Evolutionary conservation across 2,329 filamentous ascomycete genomes (phyloP), one percentile per base, ranked within the genome.

Genomic region (Zopfia rhizophila): DNA sequence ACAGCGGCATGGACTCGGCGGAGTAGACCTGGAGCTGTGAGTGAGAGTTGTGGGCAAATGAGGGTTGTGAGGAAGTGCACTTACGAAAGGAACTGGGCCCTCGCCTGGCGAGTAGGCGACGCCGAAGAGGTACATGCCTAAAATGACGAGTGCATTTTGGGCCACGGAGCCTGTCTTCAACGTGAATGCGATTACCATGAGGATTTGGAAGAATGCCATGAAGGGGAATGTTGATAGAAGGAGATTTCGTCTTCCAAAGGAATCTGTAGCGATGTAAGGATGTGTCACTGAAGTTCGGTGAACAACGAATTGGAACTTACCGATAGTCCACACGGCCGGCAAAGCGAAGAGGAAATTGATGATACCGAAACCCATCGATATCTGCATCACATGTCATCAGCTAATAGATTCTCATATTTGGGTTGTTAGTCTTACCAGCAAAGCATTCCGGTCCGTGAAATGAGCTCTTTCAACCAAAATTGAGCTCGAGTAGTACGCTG

Each of bases 131-230:
- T 57, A 57, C 54, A 57, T 57, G 22, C 51, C 54, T 2, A 57
- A 13, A 16, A 57, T 53, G 7, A 58, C 52, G 13, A 58, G 46
- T 12, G 48, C 35, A 12, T 59, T 55, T 13, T 56, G 66, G 4
- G 59, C 63, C 53, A 14, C 55, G 41, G 37, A 33, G 37, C 64
- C 61, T 49, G 60, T 59, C 17, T 54, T 54, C 21, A 55, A 68
- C 60, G 70, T 68, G 22, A 77, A 61, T 5, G 69, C 75, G 12
- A 76, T 62, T 68, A 79, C 60, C 5, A 75, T 75, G 48, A 79
- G 76, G 37, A 82, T 73, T 5, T 81, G 68, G 58, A 78, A 78
- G 11, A 80, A 72, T 27, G 65, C 66, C 76, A 79, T 78, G 3
- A 75, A 51, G 0, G 76, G 76, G 60, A 78, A 78, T 1, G 76